Evolutionary conservation across 129 eudicot species (phyloP).

Genomic region (Ambrosia trifida): DNA sequence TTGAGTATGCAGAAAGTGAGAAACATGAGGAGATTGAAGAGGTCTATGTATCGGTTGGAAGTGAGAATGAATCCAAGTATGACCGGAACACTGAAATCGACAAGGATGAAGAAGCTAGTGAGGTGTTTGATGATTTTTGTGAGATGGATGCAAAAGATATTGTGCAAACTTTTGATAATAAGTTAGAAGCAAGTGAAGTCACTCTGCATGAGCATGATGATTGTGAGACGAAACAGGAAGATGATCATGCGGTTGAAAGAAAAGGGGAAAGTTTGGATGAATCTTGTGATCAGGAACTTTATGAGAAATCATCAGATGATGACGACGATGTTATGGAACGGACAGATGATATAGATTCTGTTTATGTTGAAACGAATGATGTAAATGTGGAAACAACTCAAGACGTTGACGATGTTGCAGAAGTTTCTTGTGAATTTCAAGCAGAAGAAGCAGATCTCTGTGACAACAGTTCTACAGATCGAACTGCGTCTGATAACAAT

Average conservation of each 20-base stretch:
- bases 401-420: constrained; percentile 33
- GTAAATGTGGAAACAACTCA: constrained; percentile 33
- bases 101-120: constrained; percentile 30
- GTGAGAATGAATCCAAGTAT: constrained; percentile 34
- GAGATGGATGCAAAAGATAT: constrained; percentile 34
- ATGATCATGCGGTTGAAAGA: constrained; percentile 16
- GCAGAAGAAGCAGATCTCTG: constrained; percentile 26
- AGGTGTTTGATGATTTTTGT: constrained; percentile 28
- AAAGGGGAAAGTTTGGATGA: constrained; percentile 22
- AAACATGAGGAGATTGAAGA: constrained; percentile 35
- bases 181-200: constrained; percentile 25
- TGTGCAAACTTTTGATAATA: constrained; percentile 12
- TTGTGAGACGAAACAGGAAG: constrained; percentile 26
- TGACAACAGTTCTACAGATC: constrained; percentile 27
- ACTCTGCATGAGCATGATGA: constrained; percentile 24
- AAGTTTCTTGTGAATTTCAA: constrained; percentile 24
- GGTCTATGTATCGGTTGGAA: constrained; percentile 28
- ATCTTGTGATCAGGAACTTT: constrained; percentile 28
- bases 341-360: constrained; percentile 24
- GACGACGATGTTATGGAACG: constrained; percentile 29
- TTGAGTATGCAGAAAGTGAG: constrained; percentile 22
- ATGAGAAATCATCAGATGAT: constrained; percentile 28
- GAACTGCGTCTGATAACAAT: constrained; percentile 30
- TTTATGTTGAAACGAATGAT: constrained; percentile 31
- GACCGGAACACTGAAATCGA: constrained; percentile 10